These are phyloP conservation scores for Phytophthora pluvialis DNA, from an alignment of 352 stramenopile species.

Conservation along the genomic window DNA sequence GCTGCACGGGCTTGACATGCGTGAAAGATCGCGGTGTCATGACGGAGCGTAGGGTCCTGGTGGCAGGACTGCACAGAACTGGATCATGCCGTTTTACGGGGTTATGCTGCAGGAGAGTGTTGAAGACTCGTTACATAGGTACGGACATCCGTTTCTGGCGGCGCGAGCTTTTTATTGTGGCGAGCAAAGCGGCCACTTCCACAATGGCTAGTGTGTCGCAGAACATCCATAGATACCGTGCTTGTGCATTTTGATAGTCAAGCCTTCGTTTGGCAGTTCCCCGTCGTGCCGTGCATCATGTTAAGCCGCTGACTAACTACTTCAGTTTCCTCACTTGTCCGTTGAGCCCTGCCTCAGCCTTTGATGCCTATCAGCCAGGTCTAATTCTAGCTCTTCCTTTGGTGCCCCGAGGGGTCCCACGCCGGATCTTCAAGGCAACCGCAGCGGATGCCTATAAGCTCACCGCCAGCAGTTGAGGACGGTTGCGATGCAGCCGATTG, in stretches of 20 bases:
- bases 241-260: no score
- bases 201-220: no score
- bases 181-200: neutral
- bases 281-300: no score
- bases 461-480: neutral
- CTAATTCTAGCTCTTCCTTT: neutral
- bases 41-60: neutral
- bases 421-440: constrained; percentile 1
- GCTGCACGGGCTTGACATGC: neutral
- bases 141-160: constrained; percentile 22
- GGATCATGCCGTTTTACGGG: neutral
- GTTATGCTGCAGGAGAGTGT: constrained; percentile 13
- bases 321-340: constrained; percentile 6
- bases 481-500: neutral
- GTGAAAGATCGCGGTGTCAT: neutral
- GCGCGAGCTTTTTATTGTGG: constrained; percentile 20
- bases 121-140: constrained; percentile 34
- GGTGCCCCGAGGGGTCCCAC: neutral
- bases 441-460: neutral
- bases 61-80: neutral
- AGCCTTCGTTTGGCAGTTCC: no score
- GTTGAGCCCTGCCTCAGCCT: neutral
- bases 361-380: constrained; percentile 3
- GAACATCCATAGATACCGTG: no score
- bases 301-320: no score